Evolutionary conservation across 441 rosid species (phyloP), one percentile per base, ranked within the genome.

Genomic region (Cnidoscolus chayamansa): DNA sequence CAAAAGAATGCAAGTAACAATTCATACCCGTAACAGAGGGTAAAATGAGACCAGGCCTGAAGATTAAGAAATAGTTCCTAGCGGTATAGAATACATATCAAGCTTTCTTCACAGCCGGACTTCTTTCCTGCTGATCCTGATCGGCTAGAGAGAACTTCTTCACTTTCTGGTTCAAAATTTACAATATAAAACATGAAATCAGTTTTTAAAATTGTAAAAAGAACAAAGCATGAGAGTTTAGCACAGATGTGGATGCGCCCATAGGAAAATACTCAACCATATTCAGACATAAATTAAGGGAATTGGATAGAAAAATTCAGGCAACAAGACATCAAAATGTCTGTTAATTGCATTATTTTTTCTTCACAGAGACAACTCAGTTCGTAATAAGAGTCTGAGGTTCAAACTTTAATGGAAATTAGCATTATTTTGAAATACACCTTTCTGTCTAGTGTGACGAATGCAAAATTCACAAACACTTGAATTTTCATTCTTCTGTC

Each of bases 141-240:
- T 83, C 76, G 65, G 79, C 86, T 50, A 91, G 68, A 0, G 83
- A 83, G 75, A 90, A 90, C 72, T 86, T 89, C 80, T 85, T 86
- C 82, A 89, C 94, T 75, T 83, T 89, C 91, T 89, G 87, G 4
- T 20, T 59, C n/a, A 66, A 54, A 13, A 57, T 20, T 51, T 31
- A 9, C 13, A 68, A 69, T 60, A 13, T 0, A 54, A 11, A 53
- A 61, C 16, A 75, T 17, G 17, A 30, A 45, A 35, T 2, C 30
- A 40, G 10, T 32, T 20, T 13, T 15, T 35, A 17, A 58, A 19
- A 13, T 31, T 25, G 30, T 10, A 47, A 19, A 56, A 25, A 10
- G 16, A 4, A 47, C 9, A 0, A 16, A 60, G 2, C 25, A 31
- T 1, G 19, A 11, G 62, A 31, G 62, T 10, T 50, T 25, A 60